Conservation (phyloP, 2,329 filamentous ascomycete genomes). For the Neonectria faginata region DNA sequence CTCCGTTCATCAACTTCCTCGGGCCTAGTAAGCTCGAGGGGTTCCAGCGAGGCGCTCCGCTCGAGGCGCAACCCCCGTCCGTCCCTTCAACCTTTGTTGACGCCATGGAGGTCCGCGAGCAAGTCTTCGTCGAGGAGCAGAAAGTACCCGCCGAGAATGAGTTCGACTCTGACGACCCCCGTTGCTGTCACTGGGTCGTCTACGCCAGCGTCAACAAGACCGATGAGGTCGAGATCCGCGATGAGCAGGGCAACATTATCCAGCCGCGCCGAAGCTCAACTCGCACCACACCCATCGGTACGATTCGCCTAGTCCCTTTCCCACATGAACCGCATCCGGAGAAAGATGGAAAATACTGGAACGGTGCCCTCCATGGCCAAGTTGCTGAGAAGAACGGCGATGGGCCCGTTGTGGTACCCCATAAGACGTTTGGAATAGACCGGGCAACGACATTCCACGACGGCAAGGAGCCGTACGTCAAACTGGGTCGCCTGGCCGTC, state of each 20-base stretch:
- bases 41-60: slow-evolving; percentile 56
- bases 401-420: slow-evolving; percentile 8
- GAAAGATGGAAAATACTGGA: slow-evolving; percentile 61
- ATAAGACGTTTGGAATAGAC: slow-evolving; percentile 50
- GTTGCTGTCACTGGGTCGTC: slow-evolving; percentile 88
- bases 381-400: slow-evolving; percentile 14
- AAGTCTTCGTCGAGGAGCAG: slow-evolving; percentile 73
- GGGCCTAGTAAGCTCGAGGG: slow-evolving; percentile 62
- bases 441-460: slow-evolving; percentile 66
- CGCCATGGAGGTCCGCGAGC: slow-evolving; percentile 71
- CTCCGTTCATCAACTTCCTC: slow-evolving; percentile 62
- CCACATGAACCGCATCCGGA: slow-evolving; percentile 76
- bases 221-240: slow-evolving; percentile 56
- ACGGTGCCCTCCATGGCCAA: slow-evolving; percentile 53
- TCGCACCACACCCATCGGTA: slow-evolving; percentile 70
- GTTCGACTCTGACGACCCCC: slow-evolving; percentile 81
- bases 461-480: slow-evolving; percentile 80
- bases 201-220: slow-evolving; percentile 73
- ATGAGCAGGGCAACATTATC: slow-evolving; percentile 56
- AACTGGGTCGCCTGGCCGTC: slow-evolving; percentile 83
- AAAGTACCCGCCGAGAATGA: slow-evolving; percentile 73
- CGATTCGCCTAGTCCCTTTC: slow-evolving; percentile 84
- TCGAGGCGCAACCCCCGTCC: slow-evolving; percentile 57
- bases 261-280: slow-evolving; percentile 59
- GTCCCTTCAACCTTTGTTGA: slow-evolving; percentile 70